A percentile compares a stretch with the other conserved stretches of the same genome.
Conservation (phyloP, 768 basidiomycete species). For the Galerina sulciceps region DNA sequence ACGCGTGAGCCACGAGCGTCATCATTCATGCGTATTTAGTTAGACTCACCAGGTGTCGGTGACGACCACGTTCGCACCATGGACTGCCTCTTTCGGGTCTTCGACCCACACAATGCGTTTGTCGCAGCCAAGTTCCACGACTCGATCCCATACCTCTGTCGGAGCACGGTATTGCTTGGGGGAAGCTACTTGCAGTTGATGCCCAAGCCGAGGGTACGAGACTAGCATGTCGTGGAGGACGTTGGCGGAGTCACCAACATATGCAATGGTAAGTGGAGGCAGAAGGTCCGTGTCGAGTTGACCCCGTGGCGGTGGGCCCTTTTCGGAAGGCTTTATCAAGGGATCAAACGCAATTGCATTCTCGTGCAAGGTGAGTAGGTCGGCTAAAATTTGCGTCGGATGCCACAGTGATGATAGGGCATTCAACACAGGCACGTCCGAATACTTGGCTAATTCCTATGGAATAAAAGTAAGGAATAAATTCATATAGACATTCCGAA, state of each 20-base stretch:
- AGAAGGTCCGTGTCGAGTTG: constrained; percentile 43
- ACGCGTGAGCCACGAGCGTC: not conserved
- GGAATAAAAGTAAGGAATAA: constrained; percentile 7
- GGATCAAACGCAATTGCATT: constrained; percentile 58
- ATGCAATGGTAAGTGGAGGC: constrained; percentile 85
- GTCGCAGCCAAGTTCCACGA: constrained; percentile 76
- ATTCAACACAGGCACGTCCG: constrained; percentile 93
- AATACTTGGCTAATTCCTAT: constrained; percentile 88
- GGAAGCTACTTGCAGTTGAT: constrained; percentile 82
- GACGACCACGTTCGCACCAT: constrained; percentile 90
- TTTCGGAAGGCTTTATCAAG: constrained; percentile 4
- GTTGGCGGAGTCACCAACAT: constrained; percentile 94
- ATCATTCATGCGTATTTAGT: not conserved
- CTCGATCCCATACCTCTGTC: constrained; percentile 76
- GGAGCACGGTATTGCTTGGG: constrained; percentile 79
- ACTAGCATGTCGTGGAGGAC: constrained; percentile 98
- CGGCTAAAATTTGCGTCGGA: constrained; percentile 94
- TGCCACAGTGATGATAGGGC: constrained; percentile 97
- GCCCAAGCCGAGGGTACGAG: constrained; percentile 89
- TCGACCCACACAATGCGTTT: constrained; percentile 72
- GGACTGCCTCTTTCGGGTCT: constrained; percentile 86
- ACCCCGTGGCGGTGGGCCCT: constrained; percentile 19
- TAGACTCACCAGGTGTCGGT: constrained; percentile 90
- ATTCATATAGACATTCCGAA: not conserved
- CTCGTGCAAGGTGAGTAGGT: constrained; percentile 89